Base-by-base conservation (phyloP, 1,284 basidiomycete species). In the Rhodotorula glutinis region DNA sequence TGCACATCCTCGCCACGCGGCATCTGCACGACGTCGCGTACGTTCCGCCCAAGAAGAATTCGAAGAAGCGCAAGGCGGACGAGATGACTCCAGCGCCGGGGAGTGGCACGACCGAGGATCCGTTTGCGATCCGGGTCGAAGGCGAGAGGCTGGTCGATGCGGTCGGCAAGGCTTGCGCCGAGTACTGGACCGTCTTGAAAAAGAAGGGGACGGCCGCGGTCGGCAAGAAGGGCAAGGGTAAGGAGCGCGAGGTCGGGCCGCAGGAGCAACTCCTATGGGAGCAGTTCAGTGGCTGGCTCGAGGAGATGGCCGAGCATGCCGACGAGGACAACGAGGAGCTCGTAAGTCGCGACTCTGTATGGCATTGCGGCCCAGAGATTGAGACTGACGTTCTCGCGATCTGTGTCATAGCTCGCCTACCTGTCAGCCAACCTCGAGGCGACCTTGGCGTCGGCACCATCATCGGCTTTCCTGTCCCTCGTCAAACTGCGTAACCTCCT, bases 121-220 rank as follows among this genome's bases (percentile, higher is more conserved):
- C 67, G 41, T n/a, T 14, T 2, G 51, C 43, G 51, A 60, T 70
- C 49, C 53, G 59, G 30, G 60, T 73, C 25, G 60, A 69, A 27
- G 68, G 70, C 14, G 65, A 74, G 57, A 63, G 60, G 47, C 54
- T 74, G 14, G 72, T 73, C 10, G 74, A 75, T 21, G 73, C 71
- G 5, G 67, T 75, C 4, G 74, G 71, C 9, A 43, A 52, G 43
- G 60, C 54, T 19, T 58, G 70, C 19, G 47, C 59, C 8, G 70
- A 69, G 41, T 74, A 70, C 57, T 70, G 69, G 73, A 63, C 46
- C 30, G 71, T 66, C 11, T 57, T 71, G 17, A 59, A 52, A 38
- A 49, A 10, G 43, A 44, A 4, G 14, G 43, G 43, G 43, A 38
- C 33, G 30, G 63, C 61, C 38, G 44, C 38, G 27, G 13, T 27